Evolutionary conservation across 805 yeast genomes (phyloP), one percentile per base, ranked within the genome.

Genomic region (Saturnispora sanitii): DNA sequence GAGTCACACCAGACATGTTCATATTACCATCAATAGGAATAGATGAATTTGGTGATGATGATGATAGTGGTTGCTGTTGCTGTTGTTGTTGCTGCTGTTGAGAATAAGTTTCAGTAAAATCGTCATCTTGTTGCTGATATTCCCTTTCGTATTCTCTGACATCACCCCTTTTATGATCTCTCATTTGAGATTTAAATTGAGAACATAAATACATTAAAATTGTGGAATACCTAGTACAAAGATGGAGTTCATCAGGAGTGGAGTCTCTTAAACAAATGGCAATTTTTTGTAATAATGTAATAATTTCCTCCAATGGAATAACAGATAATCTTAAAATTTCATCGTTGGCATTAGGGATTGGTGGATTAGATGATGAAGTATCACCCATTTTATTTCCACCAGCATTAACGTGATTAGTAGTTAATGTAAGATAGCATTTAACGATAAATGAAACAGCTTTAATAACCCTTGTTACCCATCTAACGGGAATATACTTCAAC

Each of bases 361-460:
- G 17, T 23, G 26, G 7, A 7, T 7, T 7, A 23, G 7, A 7
- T 23, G 26, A 23, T 23, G 7, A 7, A 23, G 26, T 23, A 7
- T 7, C 11, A 7, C 9, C 6, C 7, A 9, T 27, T 5, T 9
- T 11, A 27, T 27, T 27, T 30, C 16, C 18, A 30, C 6, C 4
- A 9, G 11, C 6, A 30, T 46, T 35, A 9, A 27, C 36, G 20
- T 39, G 33, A 40, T 51, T 52, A 6, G 53, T 46, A 11, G 82
- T 74, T 22, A 82, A 63, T 0, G 85, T 79, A 47, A 81, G 56
- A 53, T 84, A 77, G 53, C 94, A 83, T 60, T 88, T 90, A 12
- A 90, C 92, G 40, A 90, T 71, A 56, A 87, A 88, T 2, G 95
- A 92, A 11, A 86, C 86, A 0, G 96, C 84, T 50, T 90, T 75